A percentile compares a stretch with the other conserved stretches of the same genome.
Evolutionary conservation across 2,329 filamentous ascomycete species (phyloP).

Genomic region (Incumbomyces lentus): DNA sequence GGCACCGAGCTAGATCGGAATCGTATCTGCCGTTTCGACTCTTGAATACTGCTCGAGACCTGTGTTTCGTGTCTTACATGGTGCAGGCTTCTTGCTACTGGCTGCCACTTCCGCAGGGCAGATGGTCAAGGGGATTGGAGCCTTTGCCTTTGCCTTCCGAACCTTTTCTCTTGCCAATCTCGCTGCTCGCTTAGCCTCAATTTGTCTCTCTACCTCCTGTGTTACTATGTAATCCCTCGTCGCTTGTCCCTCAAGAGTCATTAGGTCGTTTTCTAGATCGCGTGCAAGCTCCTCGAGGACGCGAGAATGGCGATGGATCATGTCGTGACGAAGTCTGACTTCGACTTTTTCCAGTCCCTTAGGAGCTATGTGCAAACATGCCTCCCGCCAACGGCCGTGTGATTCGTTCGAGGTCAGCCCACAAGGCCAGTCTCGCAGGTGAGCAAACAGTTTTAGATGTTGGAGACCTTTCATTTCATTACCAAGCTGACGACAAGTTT

Average conservation of each 20-base stretch:
- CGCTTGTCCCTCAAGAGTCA: conserved; percentile 16
- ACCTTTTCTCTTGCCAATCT: conserved; percentile 4
- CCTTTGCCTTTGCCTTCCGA: background rate
- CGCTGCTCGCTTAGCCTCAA: conserved; percentile 10
- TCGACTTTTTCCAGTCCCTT: conserved; percentile 13
- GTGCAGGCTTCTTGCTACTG: conserved; percentile 1
- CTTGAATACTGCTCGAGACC: conserved; percentile 12
- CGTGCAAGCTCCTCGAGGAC: conserved; percentile 6
- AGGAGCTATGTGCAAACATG: conserved; percentile 7
- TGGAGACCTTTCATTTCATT: conserved; percentile 11
- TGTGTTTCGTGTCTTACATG: conserved; percentile 11
- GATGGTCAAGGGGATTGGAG: conserved; percentile 22
- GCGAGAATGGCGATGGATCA: conserved; percentile 10
- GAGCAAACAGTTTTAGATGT: conserved; percentile 12
- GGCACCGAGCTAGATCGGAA: background rate
- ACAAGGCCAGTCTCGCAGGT: conserved; percentile 19
- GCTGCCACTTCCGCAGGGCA: conserved; percentile 5
- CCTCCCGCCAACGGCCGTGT: background rate
- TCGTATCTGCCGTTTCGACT: background rate
- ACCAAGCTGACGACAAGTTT: conserved; percentile 10
- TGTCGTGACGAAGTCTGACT: conserved; percentile 13
- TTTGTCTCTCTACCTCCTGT: conserved; percentile 6
- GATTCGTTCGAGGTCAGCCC: background rate
- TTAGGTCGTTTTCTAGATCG: conserved; percentile 17
- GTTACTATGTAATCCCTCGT: conserved; percentile 10